Percentiles rank a stretch among this genome's conserved stretches.
Evolutionary conservation across 495 filamentous ascomycete genomes (phyloP).

Genomic region (Durotheca rogersii): DNA sequence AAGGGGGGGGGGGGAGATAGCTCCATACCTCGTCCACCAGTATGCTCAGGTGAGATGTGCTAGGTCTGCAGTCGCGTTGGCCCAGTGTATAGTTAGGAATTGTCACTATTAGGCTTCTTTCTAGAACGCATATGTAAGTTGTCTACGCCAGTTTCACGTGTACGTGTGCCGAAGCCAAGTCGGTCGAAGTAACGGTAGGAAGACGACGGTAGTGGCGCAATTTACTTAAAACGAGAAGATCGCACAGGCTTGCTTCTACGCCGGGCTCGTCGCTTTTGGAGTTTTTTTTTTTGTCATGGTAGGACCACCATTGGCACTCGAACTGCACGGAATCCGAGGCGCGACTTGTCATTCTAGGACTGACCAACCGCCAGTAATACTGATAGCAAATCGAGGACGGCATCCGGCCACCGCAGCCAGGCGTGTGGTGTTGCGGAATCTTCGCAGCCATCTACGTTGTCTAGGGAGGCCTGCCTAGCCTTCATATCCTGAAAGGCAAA

Average conservation of each 20-base stretch:
- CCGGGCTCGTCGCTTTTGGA: not conserved
- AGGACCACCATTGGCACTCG: not conserved
- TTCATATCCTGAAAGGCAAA: too few species aligned
- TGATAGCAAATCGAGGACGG: too few species aligned
- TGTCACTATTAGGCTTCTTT: conserved; percentile 24
- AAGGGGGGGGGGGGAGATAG: conserved; percentile 19
- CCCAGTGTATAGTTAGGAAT: conserved; percentile 25
- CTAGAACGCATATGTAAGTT: conserved; percentile 28
- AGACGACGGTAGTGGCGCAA: conserved; percentile 14
- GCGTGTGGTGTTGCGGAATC: too few species aligned
- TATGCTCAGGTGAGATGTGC: conserved; percentile 21
- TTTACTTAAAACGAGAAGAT: not conserved
- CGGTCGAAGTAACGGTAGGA: conserved; percentile 28
- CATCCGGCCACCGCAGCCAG: too few species aligned
- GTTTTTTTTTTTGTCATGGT: not conserved
- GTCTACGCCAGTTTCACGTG: conserved; percentile 22
- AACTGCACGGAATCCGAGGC: conserved; percentile 15
- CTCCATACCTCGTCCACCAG: conserved; percentile 24
- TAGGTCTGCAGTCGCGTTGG: conserved; percentile 26
- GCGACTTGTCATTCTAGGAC: not conserved
- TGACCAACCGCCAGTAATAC: too few species aligned
- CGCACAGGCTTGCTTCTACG: not conserved
- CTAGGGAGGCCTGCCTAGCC: too few species aligned
- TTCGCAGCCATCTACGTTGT: too few species aligned
- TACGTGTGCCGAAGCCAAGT: conserved; percentile 29